Evolutionary conservation across 2,329 filamentous ascomycete species (phyloP).

Genomic region (Fonsecaea monophora): DNA sequence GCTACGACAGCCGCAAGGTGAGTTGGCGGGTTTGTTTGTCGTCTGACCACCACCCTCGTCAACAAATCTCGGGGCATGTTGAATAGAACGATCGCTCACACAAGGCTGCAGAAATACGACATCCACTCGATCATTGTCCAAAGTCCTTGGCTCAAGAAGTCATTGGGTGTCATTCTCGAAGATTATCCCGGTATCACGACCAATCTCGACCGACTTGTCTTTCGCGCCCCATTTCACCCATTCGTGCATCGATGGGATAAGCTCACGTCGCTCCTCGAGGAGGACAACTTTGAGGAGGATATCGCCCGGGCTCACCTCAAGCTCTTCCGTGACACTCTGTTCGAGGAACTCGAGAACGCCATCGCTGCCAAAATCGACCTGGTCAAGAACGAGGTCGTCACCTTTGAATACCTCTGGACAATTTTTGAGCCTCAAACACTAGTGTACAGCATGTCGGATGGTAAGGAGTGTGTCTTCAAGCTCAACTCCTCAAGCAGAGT

Average conservation of each 20-base stretch:
- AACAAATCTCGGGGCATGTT: neutral
- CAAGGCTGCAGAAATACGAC: slow-evolving; percentile 53
- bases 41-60: neutral
- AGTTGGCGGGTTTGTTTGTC: neutral
- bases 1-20: slow-evolving; percentile 62
- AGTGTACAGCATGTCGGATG: slow-evolving; percentile 47
- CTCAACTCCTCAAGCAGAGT: slow-evolving; percentile 36
- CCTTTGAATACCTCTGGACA: slow-evolving; percentile 55
- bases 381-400: slow-evolving; percentile 61
- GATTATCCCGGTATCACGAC: slow-evolving; percentile 68
- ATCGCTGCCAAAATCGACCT: slow-evolving; percentile 61
- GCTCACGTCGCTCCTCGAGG: slow-evolving; percentile 49
- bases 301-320: slow-evolving; percentile 53
- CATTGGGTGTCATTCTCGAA: slow-evolving; percentile 62
- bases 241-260: slow-evolving; percentile 70
- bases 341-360: slow-evolving; percentile 59
- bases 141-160: slow-evolving; percentile 65
- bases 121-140: slow-evolving; percentile 70
- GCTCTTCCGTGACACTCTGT: slow-evolving; percentile 57
- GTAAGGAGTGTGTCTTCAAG: slow-evolving; percentile 48
- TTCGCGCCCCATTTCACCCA: slow-evolving; percentile 66
- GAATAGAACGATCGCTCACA: neutral
- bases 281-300: slow-evolving; percentile 52
- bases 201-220: slow-evolving; percentile 66
- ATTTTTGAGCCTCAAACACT: slow-evolving; percentile 45